A percentile compares a stretch with the other conserved stretches of the same genome.
These are phyloP conservation scores for Leptomonas seymouri DNA, from an alignment of 208 protist genomes.

Conservation along the genomic window DNA sequence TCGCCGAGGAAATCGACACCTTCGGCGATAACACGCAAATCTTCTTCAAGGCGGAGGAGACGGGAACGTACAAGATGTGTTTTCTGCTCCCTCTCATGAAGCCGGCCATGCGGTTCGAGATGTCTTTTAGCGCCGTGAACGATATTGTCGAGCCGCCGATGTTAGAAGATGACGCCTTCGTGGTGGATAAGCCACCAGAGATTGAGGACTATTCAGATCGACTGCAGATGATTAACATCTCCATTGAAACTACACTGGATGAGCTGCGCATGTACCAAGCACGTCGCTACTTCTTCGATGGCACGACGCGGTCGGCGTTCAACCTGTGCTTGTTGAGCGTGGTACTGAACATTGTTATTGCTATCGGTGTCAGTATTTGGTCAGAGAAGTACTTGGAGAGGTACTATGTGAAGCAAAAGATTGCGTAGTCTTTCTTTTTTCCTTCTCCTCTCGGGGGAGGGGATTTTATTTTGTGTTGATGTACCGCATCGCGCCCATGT, in stretches of 20 bases:
- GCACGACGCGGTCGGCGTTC: conserved; percentile 50
- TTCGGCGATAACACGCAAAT: conserved; percentile 49
- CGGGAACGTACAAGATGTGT: conserved; percentile 72
- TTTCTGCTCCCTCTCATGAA: conserved; percentile 55
- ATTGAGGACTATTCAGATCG: conserved; percentile 60
- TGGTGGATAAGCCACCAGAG: conserved; percentile 70
- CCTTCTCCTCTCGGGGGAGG: not conserved
- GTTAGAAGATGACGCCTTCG: conserved; percentile 56
- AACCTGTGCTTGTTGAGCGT: conserved; percentile 52
- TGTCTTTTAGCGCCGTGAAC: conserved; percentile 62
- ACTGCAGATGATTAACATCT: conserved; percentile 63
- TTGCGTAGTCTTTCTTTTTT: conserved; percentile 34
- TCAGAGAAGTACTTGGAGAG: conserved; percentile 61
- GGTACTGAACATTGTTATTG: conserved; percentile 59
- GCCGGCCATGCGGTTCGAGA: conserved; percentile 64
- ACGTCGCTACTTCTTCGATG: conserved; percentile 57
- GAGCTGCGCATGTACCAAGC: conserved; percentile 63
- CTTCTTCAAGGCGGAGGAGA: conserved; percentile 68
- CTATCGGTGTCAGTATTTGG: conserved; percentile 42
- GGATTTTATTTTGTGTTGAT: conserved; percentile 8
- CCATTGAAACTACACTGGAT: conserved; percentile 59
- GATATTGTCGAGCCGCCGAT: conserved; percentile 57
- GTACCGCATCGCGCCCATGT: too few species aligned
- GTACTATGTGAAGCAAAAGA: conserved; percentile 71
- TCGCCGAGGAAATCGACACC: conserved; percentile 40